Percentiles rank a stretch among this genome's conserved stretches.
phyloP scores from a whole-genome alignment of 176 grass and related monocot species.

The Musa itinerans region DNA sequence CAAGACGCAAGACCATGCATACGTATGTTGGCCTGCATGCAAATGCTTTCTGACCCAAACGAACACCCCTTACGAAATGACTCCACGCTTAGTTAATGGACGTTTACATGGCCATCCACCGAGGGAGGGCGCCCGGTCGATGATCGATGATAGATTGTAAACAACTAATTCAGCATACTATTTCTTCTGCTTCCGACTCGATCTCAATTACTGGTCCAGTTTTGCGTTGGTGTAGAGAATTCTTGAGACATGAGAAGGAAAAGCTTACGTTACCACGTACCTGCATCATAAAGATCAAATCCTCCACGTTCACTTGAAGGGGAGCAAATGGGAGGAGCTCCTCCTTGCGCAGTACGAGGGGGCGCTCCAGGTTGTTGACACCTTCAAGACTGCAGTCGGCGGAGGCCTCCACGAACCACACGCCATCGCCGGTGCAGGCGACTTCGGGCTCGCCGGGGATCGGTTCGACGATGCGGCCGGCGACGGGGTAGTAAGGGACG shows the following conservation, averaged over 20 bases:
- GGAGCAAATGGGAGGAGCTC: constrained; percentile 57
- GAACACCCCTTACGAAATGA: no score
- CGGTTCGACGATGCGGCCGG: constrained; percentile 44
- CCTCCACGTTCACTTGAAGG: constrained; percentile 26
- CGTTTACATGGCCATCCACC: no score
- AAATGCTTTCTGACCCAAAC: no score
- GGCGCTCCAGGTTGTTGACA: constrained; percentile 54
- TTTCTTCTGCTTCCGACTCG: no score
- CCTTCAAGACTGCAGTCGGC: constrained; percentile 50
- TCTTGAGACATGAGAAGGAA: neutral
- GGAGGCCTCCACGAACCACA: constrained; percentile 63
- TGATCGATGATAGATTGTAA: no score
- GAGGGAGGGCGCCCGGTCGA: no score
- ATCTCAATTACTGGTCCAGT: no score
- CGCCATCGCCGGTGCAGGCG: constrained; percentile 55
- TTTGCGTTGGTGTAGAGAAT: no score
- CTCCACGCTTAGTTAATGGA: no score
- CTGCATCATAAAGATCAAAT: constrained; percentile 58
- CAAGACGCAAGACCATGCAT: no score
- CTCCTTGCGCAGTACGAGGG: constrained; percentile 55
- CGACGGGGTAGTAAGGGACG: constrained; percentile 56
- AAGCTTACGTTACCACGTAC: constrained; percentile 9
- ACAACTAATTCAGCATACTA: no score
- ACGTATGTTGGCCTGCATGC: no score
- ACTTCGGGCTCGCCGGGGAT: constrained; percentile 34